Evolutionary conservation across 2,329 filamentous ascomycete genomes (phyloP).

Genomic region (Teratosphaeria pseudoeucalypti): DNA sequence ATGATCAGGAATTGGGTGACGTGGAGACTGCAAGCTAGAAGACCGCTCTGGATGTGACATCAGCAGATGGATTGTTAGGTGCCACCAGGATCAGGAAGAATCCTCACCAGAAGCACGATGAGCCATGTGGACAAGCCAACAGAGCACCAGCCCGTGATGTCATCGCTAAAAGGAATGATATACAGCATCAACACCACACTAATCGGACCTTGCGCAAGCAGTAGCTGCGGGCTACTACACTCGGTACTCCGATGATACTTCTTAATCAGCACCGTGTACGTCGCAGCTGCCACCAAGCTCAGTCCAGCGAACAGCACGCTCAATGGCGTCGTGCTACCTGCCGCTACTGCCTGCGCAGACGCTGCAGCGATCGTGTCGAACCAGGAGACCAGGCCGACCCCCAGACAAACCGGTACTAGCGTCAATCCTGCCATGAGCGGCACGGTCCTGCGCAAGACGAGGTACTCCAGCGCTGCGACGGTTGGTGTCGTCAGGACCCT

Average conservation of each 20-base stretch:
- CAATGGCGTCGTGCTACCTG: constrained; percentile 43
- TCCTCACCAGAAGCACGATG: constrained; percentile 47
- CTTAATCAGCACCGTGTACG: constrained; percentile 61
- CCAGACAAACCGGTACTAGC: constrained; percentile 50
- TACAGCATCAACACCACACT: constrained; percentile 54
- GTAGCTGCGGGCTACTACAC: constrained; percentile 58
- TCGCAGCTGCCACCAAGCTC: constrained; percentile 54
- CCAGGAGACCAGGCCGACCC: constrained; percentile 57
- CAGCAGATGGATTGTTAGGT: constrained; percentile 1
- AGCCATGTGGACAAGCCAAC: constrained; percentile 30
- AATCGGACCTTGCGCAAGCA: constrained; percentile 58
- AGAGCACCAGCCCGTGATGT: constrained; percentile 46
- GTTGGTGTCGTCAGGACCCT: constrained; percentile 57
- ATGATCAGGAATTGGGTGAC: constrained; percentile 27
- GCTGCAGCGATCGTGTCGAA: constrained; percentile 45
- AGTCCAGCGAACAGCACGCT: constrained; percentile 55
- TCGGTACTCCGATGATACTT: constrained; percentile 55
- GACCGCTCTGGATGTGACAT: constrained; percentile 43
- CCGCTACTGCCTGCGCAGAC: constrained; percentile 26
- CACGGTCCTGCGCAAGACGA: constrained; percentile 49
- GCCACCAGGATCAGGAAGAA: background rate
- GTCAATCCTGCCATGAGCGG: constrained; percentile 45
- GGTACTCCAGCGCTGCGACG: constrained; percentile 54
- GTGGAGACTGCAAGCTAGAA: constrained; percentile 56
- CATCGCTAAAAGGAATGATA: constrained; percentile 55